Base-by-base conservation (phyloP, 2,329 filamentous ascomycete species). In the Cordyceps cicadae region DNA sequence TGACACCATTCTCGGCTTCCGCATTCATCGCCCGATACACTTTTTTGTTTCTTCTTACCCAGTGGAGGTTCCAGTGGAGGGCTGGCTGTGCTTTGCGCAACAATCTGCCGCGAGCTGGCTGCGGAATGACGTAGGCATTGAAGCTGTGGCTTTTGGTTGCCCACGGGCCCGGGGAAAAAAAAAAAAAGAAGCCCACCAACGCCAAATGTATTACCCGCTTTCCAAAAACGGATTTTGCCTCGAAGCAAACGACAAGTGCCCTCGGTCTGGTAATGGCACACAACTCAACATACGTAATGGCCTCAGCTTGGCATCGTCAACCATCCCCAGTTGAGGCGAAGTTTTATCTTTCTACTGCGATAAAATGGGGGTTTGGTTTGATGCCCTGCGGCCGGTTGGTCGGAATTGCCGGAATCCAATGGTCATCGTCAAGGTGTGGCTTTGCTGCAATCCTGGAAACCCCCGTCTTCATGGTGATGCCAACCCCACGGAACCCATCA, bases 1-100 rank as follows among this genome's bases (percentile, higher is more conserved):
- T 58, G 54, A 50, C 50, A 50, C 50, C 54, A 58, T 58, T 26
- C 32, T 48, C 29, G 45, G 54, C 43, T 56, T 56, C 54, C 43
- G 54, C 43, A 17, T 56, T 37, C 54, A 56, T 56, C 54, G 26
- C 43, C 19, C 24, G n/a, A 45, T 58, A 51, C 34, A 43, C 48
- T 59, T 59, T 59, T 24, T 24, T 7, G 2, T 14, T 48, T 15
- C 11, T 34, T 34, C 6, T 9, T 9, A n/a, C n/a, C n/a, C n/a
- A n/a, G n/a, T n/a, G n/a, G n/a, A n/a, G n/a, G n/a, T n/a, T n/a
- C 34, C 34, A 37, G 34, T 50, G 24, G 29, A 29, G 5, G 29
- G 46, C 37, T 14, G 29, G 29, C 24, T 9, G 26, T 19, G 26
- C 29, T 26, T 24, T 34, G 24, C 48, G 56, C 56, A 59, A 59